Evolutionary conservation across 768 basidiomycete genomes (phyloP).

Genomic region (Gautieria morchelliformis): DNA sequence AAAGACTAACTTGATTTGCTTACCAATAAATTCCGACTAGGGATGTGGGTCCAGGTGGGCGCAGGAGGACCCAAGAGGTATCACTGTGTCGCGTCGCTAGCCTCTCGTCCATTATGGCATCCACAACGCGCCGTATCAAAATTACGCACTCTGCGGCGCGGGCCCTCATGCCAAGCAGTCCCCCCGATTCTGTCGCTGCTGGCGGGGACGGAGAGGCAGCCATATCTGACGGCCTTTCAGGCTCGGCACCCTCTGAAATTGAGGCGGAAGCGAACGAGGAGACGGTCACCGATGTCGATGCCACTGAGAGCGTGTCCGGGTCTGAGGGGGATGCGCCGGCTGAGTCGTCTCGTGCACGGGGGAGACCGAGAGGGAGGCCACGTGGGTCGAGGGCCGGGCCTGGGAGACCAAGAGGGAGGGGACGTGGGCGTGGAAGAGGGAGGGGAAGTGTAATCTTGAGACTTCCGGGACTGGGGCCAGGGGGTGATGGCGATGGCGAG

Average conservation of each 20-base stretch:
- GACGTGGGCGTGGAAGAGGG: slow-evolving; percentile 27
- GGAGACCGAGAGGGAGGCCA: slow-evolving; percentile 29
- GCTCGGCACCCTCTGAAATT: slow-evolving; percentile 14
- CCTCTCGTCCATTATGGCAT: background rate
- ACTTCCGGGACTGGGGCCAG: slow-evolving; percentile 23
- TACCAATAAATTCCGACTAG: no score
- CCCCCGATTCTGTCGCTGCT: background rate
- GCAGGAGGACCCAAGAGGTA: no score
- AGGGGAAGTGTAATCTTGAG: slow-evolving; percentile 26
- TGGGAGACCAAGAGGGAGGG: slow-evolving; percentile 15
- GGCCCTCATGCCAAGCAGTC: background rate
- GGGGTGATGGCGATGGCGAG: slow-evolving; percentile 16
- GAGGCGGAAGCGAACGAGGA: slow-evolving; percentile 25
- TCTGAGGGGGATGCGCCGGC: slow-evolving; percentile 13
- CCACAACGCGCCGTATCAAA: slow-evolving; percentile 5
- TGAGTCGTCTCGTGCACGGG: slow-evolving; percentile 21
- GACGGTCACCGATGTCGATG: slow-evolving; percentile 19
- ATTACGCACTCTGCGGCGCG: slow-evolving; percentile 2
- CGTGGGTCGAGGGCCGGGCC: slow-evolving; percentile 21
- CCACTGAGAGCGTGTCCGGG: slow-evolving; percentile 12
- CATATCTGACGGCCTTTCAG: background rate
- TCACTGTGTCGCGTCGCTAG: no score
- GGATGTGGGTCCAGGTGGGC: no score
- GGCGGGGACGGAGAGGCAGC: background rate
- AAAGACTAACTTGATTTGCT: no score